Percentiles rank a stretch among this genome's conserved stretches.
These are phyloP conservation scores for Cladophialophora chaetospira DNA, from an alignment of 2,329 filamentous ascomycete species.

Conservation along the genomic window DNA sequence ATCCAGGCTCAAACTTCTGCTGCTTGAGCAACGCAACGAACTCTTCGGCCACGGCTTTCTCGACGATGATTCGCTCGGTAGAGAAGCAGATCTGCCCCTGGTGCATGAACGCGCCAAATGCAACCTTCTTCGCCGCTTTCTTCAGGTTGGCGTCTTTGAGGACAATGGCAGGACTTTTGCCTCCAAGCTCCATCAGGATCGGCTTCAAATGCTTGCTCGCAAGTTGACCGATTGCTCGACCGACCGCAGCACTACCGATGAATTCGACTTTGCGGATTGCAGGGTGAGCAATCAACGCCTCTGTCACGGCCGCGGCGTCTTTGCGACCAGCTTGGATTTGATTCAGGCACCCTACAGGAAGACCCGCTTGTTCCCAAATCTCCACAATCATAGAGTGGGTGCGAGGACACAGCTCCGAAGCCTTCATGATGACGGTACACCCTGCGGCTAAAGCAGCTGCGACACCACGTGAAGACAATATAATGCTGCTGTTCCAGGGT, in stretches of 20 bases:
- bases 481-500: conserved; percentile 21
- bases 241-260: conserved; percentile 73
- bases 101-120: conserved; percentile 33
- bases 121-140: conserved; percentile 58
- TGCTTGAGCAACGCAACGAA: conserved; percentile 58
- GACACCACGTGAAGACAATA: conserved; percentile 7
- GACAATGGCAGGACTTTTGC: conserved; percentile 78
- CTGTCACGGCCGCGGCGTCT: conserved; percentile 68
- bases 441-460: conserved; percentile 49
- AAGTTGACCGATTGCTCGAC: conserved; percentile 68
- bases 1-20: conserved; percentile 33
- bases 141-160: conserved; percentile 77
- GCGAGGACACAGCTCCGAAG: conserved; percentile 65
- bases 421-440: conserved; percentile 75
- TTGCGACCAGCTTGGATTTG: conserved; percentile 62
- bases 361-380: conserved; percentile 70
- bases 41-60: conserved; percentile 54
- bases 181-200: conserved; percentile 87
- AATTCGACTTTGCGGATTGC: conserved; percentile 75
- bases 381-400: conserved; percentile 63
- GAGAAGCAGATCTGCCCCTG: conserved; percentile 83
- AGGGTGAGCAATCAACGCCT: conserved; percentile 66
- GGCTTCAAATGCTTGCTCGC: conserved; percentile 80
- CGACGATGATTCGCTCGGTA: conserved; percentile 73
- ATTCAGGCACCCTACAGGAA: conserved; percentile 74